Base-by-base conservation (phyloP, 1,139 yeast genomes). In the Lodderomyces jiufengensis region DNA sequence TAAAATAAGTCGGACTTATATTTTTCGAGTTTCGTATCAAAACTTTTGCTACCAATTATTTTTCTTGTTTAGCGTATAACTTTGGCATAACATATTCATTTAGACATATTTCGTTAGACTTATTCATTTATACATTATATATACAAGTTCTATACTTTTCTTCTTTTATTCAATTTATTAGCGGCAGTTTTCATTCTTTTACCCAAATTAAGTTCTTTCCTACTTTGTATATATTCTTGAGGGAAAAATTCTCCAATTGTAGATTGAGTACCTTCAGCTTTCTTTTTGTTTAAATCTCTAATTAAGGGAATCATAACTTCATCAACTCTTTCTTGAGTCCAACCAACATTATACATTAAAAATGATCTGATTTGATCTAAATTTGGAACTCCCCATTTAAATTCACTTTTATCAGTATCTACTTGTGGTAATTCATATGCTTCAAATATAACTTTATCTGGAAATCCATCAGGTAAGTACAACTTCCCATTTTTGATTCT, bases 311-410 rank as follows among this genome's bases (percentile, higher is more conserved):
- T 73, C 57, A 94, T 66, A 5, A 88, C 80, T 51, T 87, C 94
- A 52, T 92, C 95, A 2, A 88, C 82, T 41, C 76, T 71, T 10
- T 73, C 79, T 48, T 78, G 80, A 2, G 76, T 61, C 97, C 99
- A 94, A 3, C 90, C 88, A n/a, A 88, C 79, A 37, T 78, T 76
- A 31, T 63, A 68, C 73, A 76, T 74, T 54, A 94, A 63, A 49
- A 74, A 90, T 0, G 78, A 69, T 27, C 97, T 62, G 34, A 94
- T 66, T 45, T 78, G 79, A 48, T 90, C 97, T 41, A 90, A 60
- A 53, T 86, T 86, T 0, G 97, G 97, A 2, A 70, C 65, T 0
- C 97, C 97, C 98, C 98, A 94, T 38, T 76, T 75, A 59, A 94
- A 90, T 33, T 73, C 70, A 0, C 88, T 83, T 29, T 66, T 62